Evolutionary conservation across 2,329 filamentous ascomycete species (phyloP), one percentile per base, ranked within the genome.

Genomic region (Colletotrichum noveboracense): DNA sequence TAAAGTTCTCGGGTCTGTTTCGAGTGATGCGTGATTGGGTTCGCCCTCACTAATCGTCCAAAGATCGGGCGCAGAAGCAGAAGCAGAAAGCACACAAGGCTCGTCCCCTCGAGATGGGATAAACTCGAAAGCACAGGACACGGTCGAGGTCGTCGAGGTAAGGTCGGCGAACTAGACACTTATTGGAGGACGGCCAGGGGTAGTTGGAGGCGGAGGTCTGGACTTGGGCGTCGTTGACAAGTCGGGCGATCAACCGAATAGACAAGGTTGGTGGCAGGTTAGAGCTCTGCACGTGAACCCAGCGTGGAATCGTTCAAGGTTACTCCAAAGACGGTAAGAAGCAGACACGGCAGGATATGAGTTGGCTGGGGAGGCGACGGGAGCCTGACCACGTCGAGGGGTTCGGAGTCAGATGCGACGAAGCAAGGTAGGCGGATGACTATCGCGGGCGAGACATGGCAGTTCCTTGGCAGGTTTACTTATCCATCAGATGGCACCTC

Each of bases 361-460:
- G 5, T 14, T 55, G 26, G 32, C 18, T 56, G 52, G n/a, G 65
- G 38, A 34, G 43, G 71, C 52, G 71, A 38, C 61, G 10, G 30
- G 38, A 66, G 61, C 55, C 13, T 56, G 68, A 75, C 64, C 69
- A 75, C 56, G 56, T 32, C 69, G 32, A 61, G 61, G 61, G 34
- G 72, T 52, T 66, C 69, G 69, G 62, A 34, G 69, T 75, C 73
- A 75, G 69, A 72, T 75, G 72, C 61, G 68, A 71, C 62, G 69
- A 64, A 62, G 55, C 43, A 48, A 32, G 72, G 64, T 48, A 67
- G 69, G 73, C 70, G 69, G 73, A 67, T 75, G 73, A 75, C 73
- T 75, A 75, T 68, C 70, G 73, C 24, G 26, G 62, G 43, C 73
- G 56, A 75, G 73, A 75, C 73, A 75, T 75, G 38, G 67, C 56